A percentile compares a stretch with the other conserved stretches of the same genome.
Evolutionary conservation across 2,329 filamentous ascomycete species (phyloP).

Genomic region (Purpureocillium lavendulum): DNA sequence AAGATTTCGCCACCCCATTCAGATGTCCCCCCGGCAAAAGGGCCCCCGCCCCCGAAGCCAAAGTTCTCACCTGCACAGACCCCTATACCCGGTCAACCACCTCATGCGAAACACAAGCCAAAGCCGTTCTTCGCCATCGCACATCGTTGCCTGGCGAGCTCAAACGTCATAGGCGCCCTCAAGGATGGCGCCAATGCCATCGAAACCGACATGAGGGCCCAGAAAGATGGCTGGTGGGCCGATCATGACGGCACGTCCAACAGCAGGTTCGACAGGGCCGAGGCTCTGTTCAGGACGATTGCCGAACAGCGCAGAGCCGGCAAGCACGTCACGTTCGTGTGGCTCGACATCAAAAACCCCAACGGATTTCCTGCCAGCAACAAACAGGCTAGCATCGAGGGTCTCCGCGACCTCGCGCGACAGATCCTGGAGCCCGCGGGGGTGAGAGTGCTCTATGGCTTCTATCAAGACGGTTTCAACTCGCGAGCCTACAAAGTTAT

Average conservation of each 20-base stretch:
- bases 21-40: too few relatives aligned
- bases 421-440: constrained; percentile 1
- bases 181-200: constrained; percentile 6
- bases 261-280: neutral
- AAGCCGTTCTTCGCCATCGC: constrained; percentile 7
- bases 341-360: constrained; percentile 7
- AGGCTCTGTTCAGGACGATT: constrained; percentile 1
- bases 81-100: too few relatives aligned
- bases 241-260: constrained; percentile 1
- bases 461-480: neutral
- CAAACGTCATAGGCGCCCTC: constrained; percentile 1
- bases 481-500: constrained; percentile 1
- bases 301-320: constrained; percentile 1
- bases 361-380: neutral
- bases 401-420: constrained; percentile 2
- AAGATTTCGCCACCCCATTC: too few relatives aligned
- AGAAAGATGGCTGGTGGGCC: constrained; percentile 3
- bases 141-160: neutral
- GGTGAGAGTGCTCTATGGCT: constrained; percentile 6
- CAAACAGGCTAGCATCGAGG: neutral
- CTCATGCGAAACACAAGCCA: too few relatives aligned
- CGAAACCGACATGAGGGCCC: constrained; percentile 3
- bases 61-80: too few relatives aligned
- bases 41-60: too few relatives aligned
- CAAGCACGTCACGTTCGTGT: constrained; percentile 6